These are phyloP conservation scores for Backusella tuberculispora DNA, from an alignment of 192 early-diverging fungal genomes.

Conservation along the genomic window DNA sequence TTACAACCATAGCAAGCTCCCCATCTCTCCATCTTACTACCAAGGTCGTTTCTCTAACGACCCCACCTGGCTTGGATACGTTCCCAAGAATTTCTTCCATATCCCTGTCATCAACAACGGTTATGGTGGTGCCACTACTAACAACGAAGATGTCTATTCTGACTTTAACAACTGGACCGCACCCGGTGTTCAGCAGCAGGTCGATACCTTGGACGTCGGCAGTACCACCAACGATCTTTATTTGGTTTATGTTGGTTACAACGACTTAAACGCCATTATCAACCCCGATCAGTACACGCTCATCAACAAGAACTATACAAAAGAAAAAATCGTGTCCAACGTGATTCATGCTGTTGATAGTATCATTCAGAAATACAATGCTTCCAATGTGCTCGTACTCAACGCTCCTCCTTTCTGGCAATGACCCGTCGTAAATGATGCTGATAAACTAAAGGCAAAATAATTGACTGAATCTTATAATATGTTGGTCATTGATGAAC, in stretches of 20 bases:
- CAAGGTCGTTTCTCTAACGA: not conserved
- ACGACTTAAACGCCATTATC: not conserved
- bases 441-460: slow-evolving; percentile 12
- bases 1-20: not conserved
- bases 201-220: not conserved
- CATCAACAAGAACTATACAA: not conserved
- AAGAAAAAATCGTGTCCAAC: not conserved
- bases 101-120: not conserved
- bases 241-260: not conserved
- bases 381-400: not conserved
- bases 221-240: not conserved
- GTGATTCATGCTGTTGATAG: not conserved
- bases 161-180: not conserved
- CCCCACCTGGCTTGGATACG: not conserved
- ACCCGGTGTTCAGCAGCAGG: not conserved
- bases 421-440: not conserved
- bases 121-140: not conserved
- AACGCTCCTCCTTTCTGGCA: not conserved
- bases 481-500: not conserved
- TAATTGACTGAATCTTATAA: slow-evolving; percentile 29
- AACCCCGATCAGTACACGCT: not conserved
- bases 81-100: not conserved
- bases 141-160: not conserved
- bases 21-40: not conserved
- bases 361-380: not conserved